These are phyloP conservation scores for Botrytis deweyae DNA, from an alignment of 2,329 filamentous ascomycete species.

Conservation along the genomic window DNA sequence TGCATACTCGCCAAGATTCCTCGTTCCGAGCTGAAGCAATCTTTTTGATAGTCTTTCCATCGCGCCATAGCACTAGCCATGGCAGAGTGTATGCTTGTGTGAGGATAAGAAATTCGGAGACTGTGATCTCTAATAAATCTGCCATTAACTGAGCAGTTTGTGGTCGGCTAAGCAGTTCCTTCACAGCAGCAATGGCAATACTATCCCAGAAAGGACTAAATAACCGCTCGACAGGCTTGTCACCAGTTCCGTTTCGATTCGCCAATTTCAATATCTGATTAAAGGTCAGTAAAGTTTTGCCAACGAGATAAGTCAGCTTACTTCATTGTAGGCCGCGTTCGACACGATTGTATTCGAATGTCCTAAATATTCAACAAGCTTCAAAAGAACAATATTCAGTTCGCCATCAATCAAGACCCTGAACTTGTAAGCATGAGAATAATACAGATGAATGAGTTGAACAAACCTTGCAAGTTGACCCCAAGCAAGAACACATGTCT, in stretches of 20 bases:
- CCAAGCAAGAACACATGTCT: slow-evolving; percentile 83
- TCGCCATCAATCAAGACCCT: slow-evolving; percentile 76
- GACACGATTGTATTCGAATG: slow-evolving; percentile 77
- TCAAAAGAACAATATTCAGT: slow-evolving; percentile 79
- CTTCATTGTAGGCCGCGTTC: slow-evolving; percentile 79
- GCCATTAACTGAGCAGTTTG: slow-evolving; percentile 78
- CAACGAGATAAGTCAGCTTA: slow-evolving; percentile 42
- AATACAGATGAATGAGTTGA: neutral
- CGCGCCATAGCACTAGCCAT: slow-evolving; percentile 77
- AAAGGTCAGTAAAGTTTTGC: neutral
- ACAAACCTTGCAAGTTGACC: slow-evolving; percentile 73
- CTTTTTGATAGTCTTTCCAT: slow-evolving; percentile 73
- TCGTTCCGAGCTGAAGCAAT: slow-evolving; percentile 74
- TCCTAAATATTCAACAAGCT: slow-evolving; percentile 83
- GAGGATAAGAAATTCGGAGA: slow-evolving; percentile 69
- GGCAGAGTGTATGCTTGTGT: slow-evolving; percentile 83
- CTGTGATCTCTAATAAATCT: slow-evolving; percentile 73
- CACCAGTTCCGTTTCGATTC: slow-evolving; percentile 59
- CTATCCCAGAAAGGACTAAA: slow-evolving; percentile 88
- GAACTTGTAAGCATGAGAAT: slow-evolving; percentile 21
- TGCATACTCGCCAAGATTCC: slow-evolving; percentile 56
- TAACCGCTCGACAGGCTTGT: slow-evolving; percentile 63
- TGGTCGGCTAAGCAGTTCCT: slow-evolving; percentile 77
- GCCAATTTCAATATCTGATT: slow-evolving; percentile 69
- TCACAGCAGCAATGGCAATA: slow-evolving; percentile 77